phyloP scores from a whole-genome alignment of 2,329 filamentous ascomycete species.

The Diaporthe humulicola region DNA sequence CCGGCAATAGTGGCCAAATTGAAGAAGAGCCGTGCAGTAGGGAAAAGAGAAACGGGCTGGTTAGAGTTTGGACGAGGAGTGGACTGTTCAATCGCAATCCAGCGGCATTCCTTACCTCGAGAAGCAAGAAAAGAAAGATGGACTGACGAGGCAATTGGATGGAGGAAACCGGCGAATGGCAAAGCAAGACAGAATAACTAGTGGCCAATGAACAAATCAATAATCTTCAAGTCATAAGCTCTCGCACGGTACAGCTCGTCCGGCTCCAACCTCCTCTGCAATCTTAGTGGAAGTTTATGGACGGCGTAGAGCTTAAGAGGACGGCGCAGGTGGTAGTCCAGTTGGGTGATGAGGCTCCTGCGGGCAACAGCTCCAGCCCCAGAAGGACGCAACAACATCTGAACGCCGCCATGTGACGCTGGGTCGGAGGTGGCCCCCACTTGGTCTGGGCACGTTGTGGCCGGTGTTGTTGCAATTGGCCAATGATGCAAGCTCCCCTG shows the following conservation, averaged over 20 bases:
- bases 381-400: slow-evolving; percentile 4
- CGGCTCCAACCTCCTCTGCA: background rate
- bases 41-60: background rate
- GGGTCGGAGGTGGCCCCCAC: slow-evolving; percentile 22
- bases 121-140: background rate
- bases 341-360: slow-evolving; percentile 15
- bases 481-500: slow-evolving; percentile 26
- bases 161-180: background rate
- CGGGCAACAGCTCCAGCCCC: background rate
- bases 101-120: slow-evolving; percentile 19
- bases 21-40: background rate
- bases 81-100: background rate
- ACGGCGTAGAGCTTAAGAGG: slow-evolving; percentile 9
- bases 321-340: background rate
- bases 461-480: slow-evolving; percentile 31
- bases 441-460: slow-evolving; percentile 32
- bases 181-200: background rate
- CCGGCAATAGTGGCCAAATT: background rate
- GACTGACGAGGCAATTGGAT: background rate
- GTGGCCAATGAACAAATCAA: background rate
- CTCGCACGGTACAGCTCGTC: slow-evolving; percentile 2
- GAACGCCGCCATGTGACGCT: slow-evolving; percentile 31
- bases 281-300: background rate
- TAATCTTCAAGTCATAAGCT: background rate
- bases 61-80: background rate